Conservation (phyloP, 2,329 filamentous ascomycete genomes). For the Stachybotrys elegans region DNA sequence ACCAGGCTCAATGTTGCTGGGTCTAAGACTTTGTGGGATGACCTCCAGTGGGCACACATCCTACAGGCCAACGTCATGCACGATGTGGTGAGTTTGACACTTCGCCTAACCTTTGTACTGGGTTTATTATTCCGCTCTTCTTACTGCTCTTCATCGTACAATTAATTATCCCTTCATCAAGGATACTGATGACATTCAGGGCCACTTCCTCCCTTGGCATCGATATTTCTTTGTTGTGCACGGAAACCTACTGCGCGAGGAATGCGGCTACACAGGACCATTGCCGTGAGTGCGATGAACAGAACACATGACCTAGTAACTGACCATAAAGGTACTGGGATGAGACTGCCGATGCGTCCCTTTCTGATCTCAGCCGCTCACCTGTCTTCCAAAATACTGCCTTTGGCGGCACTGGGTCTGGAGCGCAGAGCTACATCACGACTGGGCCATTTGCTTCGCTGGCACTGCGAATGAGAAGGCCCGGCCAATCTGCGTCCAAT, state of each 20-base stretch:
- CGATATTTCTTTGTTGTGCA: not conserved
- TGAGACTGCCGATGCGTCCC: not conserved
- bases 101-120: too few relatives aligned
- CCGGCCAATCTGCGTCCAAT: not conserved
- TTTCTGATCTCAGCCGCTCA: not conserved
- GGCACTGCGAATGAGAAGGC: not conserved
- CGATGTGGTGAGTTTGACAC: not conserved
- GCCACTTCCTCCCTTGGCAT: constrained; percentile 2
- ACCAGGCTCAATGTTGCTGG: not conserved
- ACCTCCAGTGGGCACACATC: constrained; percentile 1
- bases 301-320: not conserved
- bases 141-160: not conserved
- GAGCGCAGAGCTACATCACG: not conserved
- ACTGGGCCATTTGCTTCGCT: not conserved
- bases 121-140: too few relatives aligned
- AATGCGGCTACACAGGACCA: constrained; percentile 1
- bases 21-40: not conserved
- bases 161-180: too few relatives aligned
- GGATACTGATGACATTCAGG: too few relatives aligned
- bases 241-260: not conserved
- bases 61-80: not conserved
- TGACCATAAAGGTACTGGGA: not conserved
- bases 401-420: not conserved
- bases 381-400: not conserved
- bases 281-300: not conserved